Evolutionary conservation across 1,284 basidiomycete species (phyloP).

Genomic region (Spongiforma sp.): DNA sequence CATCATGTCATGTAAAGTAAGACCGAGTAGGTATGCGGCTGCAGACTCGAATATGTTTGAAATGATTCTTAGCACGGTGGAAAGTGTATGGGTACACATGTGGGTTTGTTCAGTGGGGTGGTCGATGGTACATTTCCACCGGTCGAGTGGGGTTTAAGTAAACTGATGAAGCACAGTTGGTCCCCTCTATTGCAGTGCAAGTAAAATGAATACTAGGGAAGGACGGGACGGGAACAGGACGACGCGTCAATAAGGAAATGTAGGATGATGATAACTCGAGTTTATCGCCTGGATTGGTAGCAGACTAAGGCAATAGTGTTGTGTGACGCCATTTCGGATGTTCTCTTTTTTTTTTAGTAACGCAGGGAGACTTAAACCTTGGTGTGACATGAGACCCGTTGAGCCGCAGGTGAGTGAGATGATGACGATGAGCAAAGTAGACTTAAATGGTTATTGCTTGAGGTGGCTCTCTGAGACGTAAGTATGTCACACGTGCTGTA

Average conservation of each 20-base stretch:
- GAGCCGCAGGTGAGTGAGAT: neutral
- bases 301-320: no score
- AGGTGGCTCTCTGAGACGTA: neutral
- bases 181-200: no score
- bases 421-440: neutral
- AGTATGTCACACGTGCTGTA: no score
- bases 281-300: no score
- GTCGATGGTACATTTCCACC: neutral
- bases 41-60: neutral
- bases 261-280: conserved; percentile 2
- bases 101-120: neutral
- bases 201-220: no score
- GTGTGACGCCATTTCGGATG: no score
- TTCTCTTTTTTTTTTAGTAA: no score
- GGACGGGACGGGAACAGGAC: neutral
- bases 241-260: neutral
- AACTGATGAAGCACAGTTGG: no score
- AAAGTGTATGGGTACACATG: neutral
- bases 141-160: no score
- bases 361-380: no score
- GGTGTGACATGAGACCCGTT: neutral
- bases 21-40: conserved; percentile 6
- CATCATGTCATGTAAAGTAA: conserved; percentile 25
- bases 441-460: neutral
- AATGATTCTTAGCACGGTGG: conserved; percentile 9